Base-by-base conservation (phyloP, 352 stramenopile species). In the Thraustotheca clavata region DNA sequence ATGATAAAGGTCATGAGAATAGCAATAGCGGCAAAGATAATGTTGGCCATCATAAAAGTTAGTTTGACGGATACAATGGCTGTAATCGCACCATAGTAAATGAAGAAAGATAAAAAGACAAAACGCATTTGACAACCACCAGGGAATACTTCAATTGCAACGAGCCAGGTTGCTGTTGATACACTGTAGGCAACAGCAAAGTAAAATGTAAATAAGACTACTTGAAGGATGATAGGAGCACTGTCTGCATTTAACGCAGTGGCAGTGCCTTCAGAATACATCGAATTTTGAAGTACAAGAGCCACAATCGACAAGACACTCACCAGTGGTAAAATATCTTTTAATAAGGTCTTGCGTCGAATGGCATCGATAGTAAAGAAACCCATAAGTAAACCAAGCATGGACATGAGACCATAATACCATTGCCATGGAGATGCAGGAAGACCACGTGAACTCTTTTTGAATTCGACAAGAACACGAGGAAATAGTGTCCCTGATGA, bases 291-390 rank as follows among this genome's bases (percentile, higher is more conserved):
- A 8, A 93, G 34, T 7, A 75, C 80, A 9, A 83, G 80, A 49
- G 81, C 89, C 0, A 73, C 78, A 24, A 80, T 59, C 31, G 83
- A 80, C 16, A 94, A 67, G 0, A 70, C 68, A 7, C 74, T 79
- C 22, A 74, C 76, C 57, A 94, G 78, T 16, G 86, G 85, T 38
- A 94, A 50, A 46, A 92, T 82, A 47, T 92, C 86, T 68, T 94
- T 94, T 67, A 91, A 87, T 26, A 94, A 87, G 9, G 86, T 94
- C 71, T 94, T 94, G 65, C 86, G 83, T n/a, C 82, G 83, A 36
- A 94, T 63, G 47, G 80, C 91, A 62, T 94, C 86, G 11, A 94
- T 81, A 2, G 76, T 91, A 34, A 93, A 71, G 47, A 91, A 36
- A 35, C 83, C 87, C 62, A 93, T 22, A 6, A 87, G 26, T 1